These are phyloP conservation scores for Neofusicoccum kwambonambiense DNA, from an alignment of 2,329 filamentous ascomycete genomes.

Conservation along the genomic window DNA sequence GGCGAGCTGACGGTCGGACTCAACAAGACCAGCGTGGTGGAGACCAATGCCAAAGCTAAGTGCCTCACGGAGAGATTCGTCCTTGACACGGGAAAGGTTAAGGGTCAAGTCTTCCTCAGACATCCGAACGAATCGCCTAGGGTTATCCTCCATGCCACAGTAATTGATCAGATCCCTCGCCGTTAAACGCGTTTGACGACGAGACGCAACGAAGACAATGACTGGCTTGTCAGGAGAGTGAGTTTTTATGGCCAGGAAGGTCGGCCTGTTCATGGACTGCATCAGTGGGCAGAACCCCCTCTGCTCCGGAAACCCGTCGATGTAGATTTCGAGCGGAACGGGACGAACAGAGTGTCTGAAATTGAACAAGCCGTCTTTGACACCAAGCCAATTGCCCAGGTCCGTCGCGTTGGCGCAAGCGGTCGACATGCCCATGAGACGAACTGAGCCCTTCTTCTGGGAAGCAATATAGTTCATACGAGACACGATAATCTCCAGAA, in stretches of 20 bases:
- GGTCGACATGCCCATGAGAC: constrained; percentile 97
- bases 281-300: constrained; percentile 95
- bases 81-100: constrained; percentile 87
- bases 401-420: constrained; percentile 95
- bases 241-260: constrained; percentile 92
- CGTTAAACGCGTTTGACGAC: constrained; percentile 89
- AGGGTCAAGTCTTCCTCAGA: constrained; percentile 88
- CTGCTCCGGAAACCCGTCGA: constrained; percentile 94
- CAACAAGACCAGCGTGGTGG: constrained; percentile 94
- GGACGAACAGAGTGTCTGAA: constrained; percentile 96
- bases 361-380: constrained; percentile 93
- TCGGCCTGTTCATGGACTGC: constrained; percentile 98
- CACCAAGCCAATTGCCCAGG: constrained; percentile 92
- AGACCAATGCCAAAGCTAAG: constrained; percentile 95
- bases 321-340: constrained; percentile 92
- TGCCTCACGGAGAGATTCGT: constrained; percentile 89
- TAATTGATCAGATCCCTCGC: constrained; percentile 96
- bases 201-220: constrained; percentile 96
- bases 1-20: constrained; percentile 85
- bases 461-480: constrained; percentile 99
- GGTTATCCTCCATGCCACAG: constrained; percentile 98
- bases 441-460: constrained; percentile 83
- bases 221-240: constrained; percentile 96
- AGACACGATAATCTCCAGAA: constrained; percentile 91
- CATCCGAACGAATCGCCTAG: constrained; percentile 88